Evolutionary conservation across 768 basidiomycete genomes (phyloP), one percentile per base, ranked within the genome.

Genomic region (Omphalotus guepiniiformis): DNA sequence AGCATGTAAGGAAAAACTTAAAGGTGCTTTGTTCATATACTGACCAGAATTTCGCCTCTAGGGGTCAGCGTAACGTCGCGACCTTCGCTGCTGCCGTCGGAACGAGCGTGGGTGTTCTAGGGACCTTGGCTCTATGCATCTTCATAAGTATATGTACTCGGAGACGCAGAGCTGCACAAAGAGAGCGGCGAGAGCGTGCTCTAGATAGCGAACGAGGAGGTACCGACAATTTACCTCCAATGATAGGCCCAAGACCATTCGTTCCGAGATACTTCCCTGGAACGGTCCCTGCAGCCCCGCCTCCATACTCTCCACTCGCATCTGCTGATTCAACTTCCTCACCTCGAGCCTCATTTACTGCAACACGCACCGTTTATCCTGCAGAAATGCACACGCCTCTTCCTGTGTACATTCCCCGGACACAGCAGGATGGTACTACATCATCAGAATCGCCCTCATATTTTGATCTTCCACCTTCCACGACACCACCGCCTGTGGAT

Each of bases 231-330:
- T 38, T 4, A 55, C 69, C 68, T 51, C 56, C 42, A 27, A 74
- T 75, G 70, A 55, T 59, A 18, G 78, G 75, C 9, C 74, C 76
- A 22, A 63, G 61, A 7, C 68, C 73, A 3, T 81, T 81, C 59
- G 60, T 77, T 16, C 77, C 79, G 60, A 73, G 77, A 55, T 80
- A 71, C 60, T 80, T 80, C 73, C 79, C 78, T 22, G 75, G 74
- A 7, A 74, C 75, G 0, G 56, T 73, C 15, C 63, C 65, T 29
- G 51, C 64, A 27, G 68, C 72, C 6, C 75, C 70, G 8, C 70
- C 72, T 19, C 61, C 70, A 29, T 67, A 72, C 53, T 50, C 58
- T 25, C 61, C 67, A n/a, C 61, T 61, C 15, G 53, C 58, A 19
- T 37, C 54, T n/a, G 5, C 30, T 32, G 30, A 9, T 32, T 9